phyloP scores from a whole-genome alignment of 495 filamentous ascomycete genomes.

The Hypoxylon crocopeplum region DNA sequence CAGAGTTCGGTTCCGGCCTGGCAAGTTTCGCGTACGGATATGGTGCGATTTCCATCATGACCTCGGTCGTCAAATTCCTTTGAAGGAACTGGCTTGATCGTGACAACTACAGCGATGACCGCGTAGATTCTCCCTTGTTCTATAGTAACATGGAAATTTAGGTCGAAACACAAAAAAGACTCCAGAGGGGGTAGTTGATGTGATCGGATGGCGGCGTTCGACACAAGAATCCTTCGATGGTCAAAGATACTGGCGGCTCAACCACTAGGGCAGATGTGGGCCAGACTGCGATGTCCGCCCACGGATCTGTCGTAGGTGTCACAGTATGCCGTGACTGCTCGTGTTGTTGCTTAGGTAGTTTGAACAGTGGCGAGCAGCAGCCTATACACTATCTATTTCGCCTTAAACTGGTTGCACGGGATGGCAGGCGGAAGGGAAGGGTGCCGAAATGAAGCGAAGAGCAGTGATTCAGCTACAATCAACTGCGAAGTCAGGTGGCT shows the following conservation, averaged over 20 bases:
- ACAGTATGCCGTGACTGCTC: conserved; percentile 20
- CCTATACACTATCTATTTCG: conserved; percentile 13
- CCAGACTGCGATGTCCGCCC: conserved; percentile 9
- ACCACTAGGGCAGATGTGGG: conserved; percentile 2
- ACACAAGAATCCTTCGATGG: conserved; percentile 10
- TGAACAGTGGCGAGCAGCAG: conserved; percentile 19
- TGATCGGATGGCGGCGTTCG: conserved; percentile 10
- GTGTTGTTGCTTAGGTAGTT: conserved; percentile 13
- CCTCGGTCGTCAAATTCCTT: conserved; percentile 8
- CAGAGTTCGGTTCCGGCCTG: conserved; percentile 32
- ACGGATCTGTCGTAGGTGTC: conserved; percentile 11
- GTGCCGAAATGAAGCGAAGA: conserved; percentile 1
- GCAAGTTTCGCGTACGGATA: conserved; percentile 30
- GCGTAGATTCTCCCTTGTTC: conserved; percentile 6
- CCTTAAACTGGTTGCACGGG: conserved; percentile 4
- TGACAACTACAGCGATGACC: conserved; percentile 14
- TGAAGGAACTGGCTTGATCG: conserved; percentile 2
- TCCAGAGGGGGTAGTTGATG: conserved; percentile 2
- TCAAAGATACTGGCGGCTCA: conserved; percentile 20
- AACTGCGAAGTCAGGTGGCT: conserved; percentile 23
- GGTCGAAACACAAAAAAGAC: conserved; percentile 3
- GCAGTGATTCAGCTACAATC: conserved; percentile 17
- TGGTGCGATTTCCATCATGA: conserved; percentile 37
- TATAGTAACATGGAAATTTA: conserved; percentile 19
- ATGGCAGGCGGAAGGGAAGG: conserved; percentile 5